Evolutionary conservation across 108 stramenopile genomes (phyloP).

Genomic region (Schizochytrium sp.): DNA sequence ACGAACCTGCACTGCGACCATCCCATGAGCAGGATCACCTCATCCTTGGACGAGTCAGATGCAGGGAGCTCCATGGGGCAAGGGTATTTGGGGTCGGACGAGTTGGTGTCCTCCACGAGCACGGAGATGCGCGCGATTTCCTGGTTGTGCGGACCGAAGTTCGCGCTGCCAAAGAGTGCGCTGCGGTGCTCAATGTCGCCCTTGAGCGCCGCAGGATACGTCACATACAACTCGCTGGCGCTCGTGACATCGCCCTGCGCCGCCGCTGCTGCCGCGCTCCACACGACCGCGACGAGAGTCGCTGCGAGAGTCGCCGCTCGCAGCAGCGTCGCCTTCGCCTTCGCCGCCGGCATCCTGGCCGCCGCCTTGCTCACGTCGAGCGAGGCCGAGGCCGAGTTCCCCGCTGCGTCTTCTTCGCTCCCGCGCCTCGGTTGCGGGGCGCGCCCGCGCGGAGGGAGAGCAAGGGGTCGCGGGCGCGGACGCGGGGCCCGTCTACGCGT

Average conservation of each 20-base stretch:
- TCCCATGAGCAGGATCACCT: background rate
- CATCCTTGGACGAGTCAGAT: background rate
- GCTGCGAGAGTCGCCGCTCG: background rate
- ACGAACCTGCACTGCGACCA: background rate
- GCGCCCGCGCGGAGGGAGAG: too few relatives aligned
- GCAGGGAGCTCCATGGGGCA: background rate
- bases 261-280: background rate
- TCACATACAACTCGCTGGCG: background rate
- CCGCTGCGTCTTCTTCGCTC: too few relatives aligned
- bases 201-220: background rate
- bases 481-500: too few relatives aligned
- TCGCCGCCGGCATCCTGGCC: too few relatives aligned
- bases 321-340: too few relatives aligned
- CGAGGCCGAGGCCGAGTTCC: too few relatives aligned
- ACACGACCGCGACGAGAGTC: background rate
- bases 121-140: background rate
- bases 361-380: too few relatives aligned
- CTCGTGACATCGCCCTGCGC: background rate
- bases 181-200: background rate
- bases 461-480: too few relatives aligned
- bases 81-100: background rate
- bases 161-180: background rate
- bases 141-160: background rate
- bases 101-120: background rate
- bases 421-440: too few relatives aligned